Evolutionary conservation across 768 basidiomycete species (phyloP).

Genomic region (Collybiopsis confluens): DNA sequence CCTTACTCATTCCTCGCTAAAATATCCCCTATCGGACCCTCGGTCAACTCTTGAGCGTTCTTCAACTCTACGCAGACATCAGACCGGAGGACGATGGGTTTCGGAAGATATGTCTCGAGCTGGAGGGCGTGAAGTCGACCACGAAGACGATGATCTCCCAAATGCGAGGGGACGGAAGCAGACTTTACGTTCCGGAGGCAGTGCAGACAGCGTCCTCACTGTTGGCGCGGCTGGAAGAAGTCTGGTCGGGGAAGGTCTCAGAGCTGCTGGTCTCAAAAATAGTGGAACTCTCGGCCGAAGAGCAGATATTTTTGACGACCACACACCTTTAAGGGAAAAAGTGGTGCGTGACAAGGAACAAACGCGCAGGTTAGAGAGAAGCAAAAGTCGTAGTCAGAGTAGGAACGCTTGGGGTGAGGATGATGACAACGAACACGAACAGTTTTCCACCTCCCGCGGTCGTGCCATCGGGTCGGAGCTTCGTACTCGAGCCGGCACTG

Average conservation of each 20-base stretch:
- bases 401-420: slow-evolving; percentile 14
- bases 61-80: slow-evolving; percentile 32
- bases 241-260: slow-evolving; percentile 52
- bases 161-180: slow-evolving; percentile 43
- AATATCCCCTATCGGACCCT: neutral
- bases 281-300: slow-evolving; percentile 8
- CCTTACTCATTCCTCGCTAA: neutral
- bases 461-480: slow-evolving; percentile 16
- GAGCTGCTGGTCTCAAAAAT: slow-evolving; percentile 9
- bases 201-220: slow-evolving; percentile 61
- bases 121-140: slow-evolving; percentile 17
- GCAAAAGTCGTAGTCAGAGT: slow-evolving; percentile 17
- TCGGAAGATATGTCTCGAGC: slow-evolving; percentile 37
- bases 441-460: slow-evolving; percentile 20
- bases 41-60: neutral
- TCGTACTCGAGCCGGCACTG: slow-evolving; percentile 15
- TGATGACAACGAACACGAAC: slow-evolving; percentile 20
- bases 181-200: slow-evolving; percentile 51
- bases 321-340: slow-evolving; percentile 4
- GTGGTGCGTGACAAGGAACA: slow-evolving; percentile 19
- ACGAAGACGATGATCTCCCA: slow-evolving; percentile 15
- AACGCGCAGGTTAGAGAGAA: slow-evolving; percentile 29
- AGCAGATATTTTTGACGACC: slow-evolving; percentile 20
- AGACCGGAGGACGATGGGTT: slow-evolving; percentile 40
- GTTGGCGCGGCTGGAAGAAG: slow-evolving; percentile 45